Conservation (phyloP, 768 basidiomycete species). For the Boletus pseudo-olivaceus region DNA sequence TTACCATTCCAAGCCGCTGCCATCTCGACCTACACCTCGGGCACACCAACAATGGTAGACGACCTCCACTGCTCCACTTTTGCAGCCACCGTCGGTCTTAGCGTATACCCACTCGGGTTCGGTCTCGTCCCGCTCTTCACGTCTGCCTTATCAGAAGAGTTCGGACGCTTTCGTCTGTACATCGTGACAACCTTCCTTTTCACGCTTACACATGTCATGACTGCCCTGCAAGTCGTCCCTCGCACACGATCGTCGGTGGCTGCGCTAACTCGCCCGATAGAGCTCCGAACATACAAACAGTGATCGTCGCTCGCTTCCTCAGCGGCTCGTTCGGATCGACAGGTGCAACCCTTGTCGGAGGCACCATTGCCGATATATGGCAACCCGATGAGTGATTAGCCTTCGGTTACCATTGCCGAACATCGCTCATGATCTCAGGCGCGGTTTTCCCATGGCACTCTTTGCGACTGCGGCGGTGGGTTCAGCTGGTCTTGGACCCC, state of each 20-base stretch:
- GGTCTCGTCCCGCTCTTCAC: constrained; percentile 60
- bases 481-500: constrained; percentile 61
- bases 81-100: constrained; percentile 46
- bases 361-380: constrained; percentile 74
- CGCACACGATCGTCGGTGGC: not conserved
- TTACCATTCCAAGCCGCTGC: constrained; percentile 39
- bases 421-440: constrained; percentile 39
- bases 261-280: constrained; percentile 20
- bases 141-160: constrained; percentile 70
- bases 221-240: constrained; percentile 25
- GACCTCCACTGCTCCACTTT: constrained; percentile 44
- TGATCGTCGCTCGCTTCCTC: constrained; percentile 64
- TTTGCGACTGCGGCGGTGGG: constrained; percentile 62
- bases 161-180: constrained; percentile 62
- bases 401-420: not conserved
- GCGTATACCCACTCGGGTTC: constrained; percentile 59
- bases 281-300: constrained; percentile 50
- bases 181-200: constrained; percentile 49
- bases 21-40: constrained; percentile 52
- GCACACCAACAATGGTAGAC: constrained; percentile 51
- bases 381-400: constrained; percentile 49
- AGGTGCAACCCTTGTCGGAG: constrained; percentile 69
- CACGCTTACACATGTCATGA: constrained; percentile 46
- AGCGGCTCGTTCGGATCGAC: constrained; percentile 68
- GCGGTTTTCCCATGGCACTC: constrained; percentile 74